Conservation (phyloP, 2,329 filamentous ascomycete genomes). For the Dendryphion nanum region DNA sequence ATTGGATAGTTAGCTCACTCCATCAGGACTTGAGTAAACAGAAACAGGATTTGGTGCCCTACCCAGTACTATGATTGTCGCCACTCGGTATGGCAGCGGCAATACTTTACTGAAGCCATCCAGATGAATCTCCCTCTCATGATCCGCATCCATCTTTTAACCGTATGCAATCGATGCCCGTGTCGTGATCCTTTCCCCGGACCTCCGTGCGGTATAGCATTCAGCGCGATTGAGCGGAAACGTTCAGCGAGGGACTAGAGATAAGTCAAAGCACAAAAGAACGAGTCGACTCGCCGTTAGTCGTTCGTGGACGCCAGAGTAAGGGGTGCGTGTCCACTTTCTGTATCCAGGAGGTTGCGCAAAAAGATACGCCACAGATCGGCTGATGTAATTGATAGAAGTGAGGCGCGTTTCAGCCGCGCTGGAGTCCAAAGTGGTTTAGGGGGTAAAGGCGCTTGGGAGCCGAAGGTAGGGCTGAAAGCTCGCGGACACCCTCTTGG, state of each 20-base stretch:
- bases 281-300: neutral
- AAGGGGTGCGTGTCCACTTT: slow-evolving; percentile 33
- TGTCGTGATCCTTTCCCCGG: slow-evolving; percentile 20
- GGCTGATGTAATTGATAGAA: neutral
- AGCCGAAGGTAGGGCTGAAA: neutral
- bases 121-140: slow-evolving; percentile 64
- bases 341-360: slow-evolving; percentile 11
- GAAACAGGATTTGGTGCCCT: too few species aligned
- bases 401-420: neutral
- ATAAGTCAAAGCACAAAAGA: too few species aligned
- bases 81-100: slow-evolving; percentile 85
- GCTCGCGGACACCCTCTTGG: neutral
- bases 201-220: slow-evolving; percentile 14
- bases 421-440: neutral
- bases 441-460: slow-evolving; percentile 1
- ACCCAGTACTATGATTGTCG: slow-evolving; percentile 83
- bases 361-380: slow-evolving; percentile 1
- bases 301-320: slow-evolving; percentile 5
- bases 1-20: slow-evolving; percentile 4
- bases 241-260: slow-evolving; percentile 12
- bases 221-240: slow-evolving; percentile 3
- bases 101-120: slow-evolving; percentile 86
- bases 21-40: neutral
- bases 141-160: slow-evolving; percentile 68
- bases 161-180: slow-evolving; percentile 16